These are phyloP conservation scores for Boletus huronensis DNA, from an alignment of 768 basidiomycete species.

Conservation along the genomic window DNA sequence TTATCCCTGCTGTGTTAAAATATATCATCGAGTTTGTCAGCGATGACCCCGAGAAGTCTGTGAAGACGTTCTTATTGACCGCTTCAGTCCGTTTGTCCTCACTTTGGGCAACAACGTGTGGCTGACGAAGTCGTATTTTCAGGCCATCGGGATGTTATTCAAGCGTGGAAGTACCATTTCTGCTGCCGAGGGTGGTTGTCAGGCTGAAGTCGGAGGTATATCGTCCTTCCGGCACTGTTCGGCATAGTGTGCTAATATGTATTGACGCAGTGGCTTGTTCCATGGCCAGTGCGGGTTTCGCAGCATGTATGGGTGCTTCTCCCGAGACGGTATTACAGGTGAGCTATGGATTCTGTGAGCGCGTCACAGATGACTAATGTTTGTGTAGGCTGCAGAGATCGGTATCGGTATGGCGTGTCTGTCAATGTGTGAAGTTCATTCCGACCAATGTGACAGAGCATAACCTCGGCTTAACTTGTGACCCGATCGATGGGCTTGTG, in stretches of 20 bases:
- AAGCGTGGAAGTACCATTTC: constrained; percentile 97
- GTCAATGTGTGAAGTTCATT: neutral
- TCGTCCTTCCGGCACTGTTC: neutral
- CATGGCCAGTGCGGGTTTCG: constrained; percentile 93
- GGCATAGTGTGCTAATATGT: neutral
- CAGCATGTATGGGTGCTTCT: constrained; percentile 90
- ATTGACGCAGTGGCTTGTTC: constrained; percentile 73
- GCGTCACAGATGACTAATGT: neutral
- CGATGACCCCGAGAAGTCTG: constrained; percentile 84
- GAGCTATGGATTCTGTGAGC: constrained; percentile 8
- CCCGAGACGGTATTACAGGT: constrained; percentile 82
- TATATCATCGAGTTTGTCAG: constrained; percentile 90
- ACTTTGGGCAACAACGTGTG: neutral
- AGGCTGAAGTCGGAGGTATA: constrained; percentile 90
- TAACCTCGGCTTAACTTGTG: constrained; percentile 86
- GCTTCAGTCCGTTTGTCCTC: constrained; percentile 56
- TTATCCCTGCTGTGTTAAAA: constrained; percentile 90
- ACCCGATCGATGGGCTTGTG: constrained; percentile 89
- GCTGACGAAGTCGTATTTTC: constrained; percentile 9
- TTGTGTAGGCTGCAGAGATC: constrained; percentile 72
- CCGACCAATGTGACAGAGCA: constrained; percentile 51
- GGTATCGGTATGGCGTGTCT: constrained; percentile 63
- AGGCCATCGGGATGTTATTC: constrained; percentile 94
- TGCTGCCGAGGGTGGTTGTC: constrained; percentile 93
- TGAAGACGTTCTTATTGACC: constrained; percentile 87